These are phyloP conservation scores for Hirsutella thompsonii DNA, from an alignment of 2,329 filamentous ascomycete genomes.

Conservation along the genomic window DNA sequence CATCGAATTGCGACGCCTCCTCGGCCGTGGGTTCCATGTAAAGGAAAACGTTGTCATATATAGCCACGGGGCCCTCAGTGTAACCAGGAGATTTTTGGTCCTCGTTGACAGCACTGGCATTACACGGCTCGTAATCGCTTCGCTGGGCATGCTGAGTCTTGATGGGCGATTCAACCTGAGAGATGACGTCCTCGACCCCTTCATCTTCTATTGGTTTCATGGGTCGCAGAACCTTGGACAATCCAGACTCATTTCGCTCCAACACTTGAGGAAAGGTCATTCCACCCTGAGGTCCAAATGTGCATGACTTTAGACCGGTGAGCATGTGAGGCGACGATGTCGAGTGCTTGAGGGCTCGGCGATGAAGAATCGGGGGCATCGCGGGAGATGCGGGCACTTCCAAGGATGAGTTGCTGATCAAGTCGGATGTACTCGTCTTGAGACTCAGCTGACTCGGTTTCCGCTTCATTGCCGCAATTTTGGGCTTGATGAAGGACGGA, in stretches of 20 bases:
- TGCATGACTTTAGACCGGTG: conserved; percentile 42
- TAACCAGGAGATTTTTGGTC: conserved; percentile 75
- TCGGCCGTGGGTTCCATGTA: conserved; percentile 71
- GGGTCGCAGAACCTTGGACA: conserved; percentile 45
- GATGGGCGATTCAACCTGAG: conserved; percentile 46
- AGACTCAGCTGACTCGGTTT: conserved; percentile 70
- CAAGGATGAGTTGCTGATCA: conserved; percentile 32
- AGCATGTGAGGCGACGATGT: conserved; percentile 56
- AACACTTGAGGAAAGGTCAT: conserved; percentile 51
- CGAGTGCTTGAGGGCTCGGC: conserved; percentile 53
- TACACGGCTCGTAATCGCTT: conserved; percentile 41
- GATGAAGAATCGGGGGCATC: conserved; percentile 45
- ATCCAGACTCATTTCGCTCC: conserved; percentile 45
- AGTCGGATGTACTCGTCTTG: conserved; percentile 53
- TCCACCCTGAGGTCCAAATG: conserved; percentile 46
- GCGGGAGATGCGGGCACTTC: conserved; percentile 44
- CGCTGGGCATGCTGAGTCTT: conserved; percentile 49
- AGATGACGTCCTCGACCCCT: conserved; percentile 29
- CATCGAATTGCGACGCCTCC: conserved; percentile 65
- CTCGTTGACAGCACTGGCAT: conserved; percentile 59
- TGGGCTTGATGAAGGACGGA: conserved; percentile 69
- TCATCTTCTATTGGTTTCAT: conserved; percentile 27
- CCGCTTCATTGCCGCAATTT: conserved; percentile 55
- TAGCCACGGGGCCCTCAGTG: conserved; percentile 68
- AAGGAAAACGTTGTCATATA: conserved; percentile 67